A percentile compares a stretch with the other conserved stretches of the same genome.
Evolutionary conservation across 192 early-diverging fungal genomes (phyloP).

Genomic region (Kappamyces sp.): DNA sequence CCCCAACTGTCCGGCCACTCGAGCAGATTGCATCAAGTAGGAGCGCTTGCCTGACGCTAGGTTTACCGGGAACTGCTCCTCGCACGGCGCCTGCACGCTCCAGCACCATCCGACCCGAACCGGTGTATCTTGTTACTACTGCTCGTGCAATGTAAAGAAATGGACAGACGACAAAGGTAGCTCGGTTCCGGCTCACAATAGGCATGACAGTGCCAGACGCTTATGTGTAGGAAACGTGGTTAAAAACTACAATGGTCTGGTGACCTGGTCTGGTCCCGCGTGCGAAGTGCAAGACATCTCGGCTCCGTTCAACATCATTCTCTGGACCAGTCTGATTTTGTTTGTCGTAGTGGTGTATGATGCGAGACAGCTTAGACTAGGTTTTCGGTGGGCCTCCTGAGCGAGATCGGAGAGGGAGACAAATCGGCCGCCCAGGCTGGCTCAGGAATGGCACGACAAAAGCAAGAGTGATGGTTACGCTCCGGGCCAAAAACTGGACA

Average conservation of each 20-base stretch:
- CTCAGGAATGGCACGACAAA: no score
- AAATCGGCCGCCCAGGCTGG: no score
- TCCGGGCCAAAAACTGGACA: no score
- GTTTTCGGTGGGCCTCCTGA: constrained; percentile 1
- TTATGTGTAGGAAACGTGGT: constrained; percentile 10
- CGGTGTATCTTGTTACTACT: constrained; percentile 18
- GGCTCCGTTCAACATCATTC: constrained; percentile 24
- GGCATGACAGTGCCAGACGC: no score
- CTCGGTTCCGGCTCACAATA: no score
- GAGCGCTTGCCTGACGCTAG: no score
- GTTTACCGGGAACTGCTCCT: constrained; percentile 20
- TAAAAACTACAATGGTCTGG: constrained; percentile 22
- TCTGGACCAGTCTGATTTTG: constrained; percentile 23
- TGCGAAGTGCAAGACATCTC: constrained; percentile 33
- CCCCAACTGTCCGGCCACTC: no score
- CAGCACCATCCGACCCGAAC: neutral
- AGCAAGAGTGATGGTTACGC: no score
- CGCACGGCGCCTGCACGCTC: constrained; percentile 23
- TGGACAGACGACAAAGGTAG: constrained; percentile 19
- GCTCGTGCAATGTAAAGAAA: constrained; percentile 21
- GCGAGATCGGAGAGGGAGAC: neutral
- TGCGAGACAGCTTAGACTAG: neutral
- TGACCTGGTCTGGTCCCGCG: constrained; percentile 23
- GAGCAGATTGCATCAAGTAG: no score
- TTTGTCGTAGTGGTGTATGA: constrained; percentile 20